Percentiles rank a stretch among this genome's conserved stretches.
phyloP scores from a whole-genome alignment of 805 yeast genomes.

The Schwanniomyces vanrijiae region DNA sequence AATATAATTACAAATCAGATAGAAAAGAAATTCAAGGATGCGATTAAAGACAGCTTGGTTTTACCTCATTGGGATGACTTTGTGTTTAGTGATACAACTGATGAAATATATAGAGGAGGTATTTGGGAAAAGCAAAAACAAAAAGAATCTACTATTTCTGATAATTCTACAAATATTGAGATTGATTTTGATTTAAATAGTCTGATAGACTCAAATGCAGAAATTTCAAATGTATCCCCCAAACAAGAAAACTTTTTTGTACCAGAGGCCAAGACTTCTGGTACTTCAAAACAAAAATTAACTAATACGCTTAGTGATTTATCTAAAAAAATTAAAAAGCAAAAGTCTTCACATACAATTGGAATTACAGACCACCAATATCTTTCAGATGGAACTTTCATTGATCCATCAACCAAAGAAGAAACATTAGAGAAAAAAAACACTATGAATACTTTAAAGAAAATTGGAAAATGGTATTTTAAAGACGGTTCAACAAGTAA shows the following conservation, averaged over 20 bases:
- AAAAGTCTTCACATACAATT: slow-evolving; percentile 21
- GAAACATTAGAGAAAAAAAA: slow-evolving; percentile 10
- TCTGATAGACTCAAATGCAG: neutral
- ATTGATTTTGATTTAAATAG: neutral
- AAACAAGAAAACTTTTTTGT: neutral
- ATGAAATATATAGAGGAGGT: slow-evolving; percentile 86
- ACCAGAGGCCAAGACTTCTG: neutral
- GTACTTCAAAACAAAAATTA: slow-evolving; percentile 15
- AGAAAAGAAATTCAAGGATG: slow-evolving; percentile 74
- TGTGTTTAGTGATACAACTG: slow-evolving; percentile 62
- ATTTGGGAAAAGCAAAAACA: slow-evolving; percentile 65
- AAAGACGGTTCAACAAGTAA: slow-evolving; percentile 35
- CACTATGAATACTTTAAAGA: slow-evolving; percentile 45
- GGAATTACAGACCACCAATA: slow-evolving; percentile 24
- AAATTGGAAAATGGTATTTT: slow-evolving; percentile 69
- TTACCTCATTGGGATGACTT: slow-evolving; percentile 89
- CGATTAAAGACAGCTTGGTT: slow-evolving; percentile 76
- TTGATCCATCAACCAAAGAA: slow-evolving; percentile 8
- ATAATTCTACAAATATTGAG: neutral
- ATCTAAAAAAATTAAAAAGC: slow-evolving; percentile 23
- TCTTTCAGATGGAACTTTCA: slow-evolving; percentile 25
- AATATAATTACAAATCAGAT: slow-evolving; percentile 78
- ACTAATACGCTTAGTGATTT: slow-evolving; percentile 24
- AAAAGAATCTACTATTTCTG: neutral
- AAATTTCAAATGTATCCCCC: neutral